Evolutionary conservation across 345 rosid genomes (phyloP).

Genomic region (Euphorbia pulcherrima): DNA sequence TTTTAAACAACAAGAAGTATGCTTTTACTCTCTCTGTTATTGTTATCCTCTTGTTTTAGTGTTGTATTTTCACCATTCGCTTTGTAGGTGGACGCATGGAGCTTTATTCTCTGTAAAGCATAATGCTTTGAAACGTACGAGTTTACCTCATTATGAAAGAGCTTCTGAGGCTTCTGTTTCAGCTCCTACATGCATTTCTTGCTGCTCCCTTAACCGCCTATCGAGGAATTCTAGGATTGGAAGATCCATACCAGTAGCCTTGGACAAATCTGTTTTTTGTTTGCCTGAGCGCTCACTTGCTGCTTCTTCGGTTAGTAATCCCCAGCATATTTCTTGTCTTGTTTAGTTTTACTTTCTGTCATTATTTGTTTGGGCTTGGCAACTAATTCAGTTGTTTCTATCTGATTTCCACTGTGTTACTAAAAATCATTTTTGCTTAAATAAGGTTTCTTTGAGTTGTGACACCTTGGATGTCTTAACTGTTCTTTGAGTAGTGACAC

Average conservation of each 20-base stretch:
- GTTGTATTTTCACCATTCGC: conserved; percentile 1
- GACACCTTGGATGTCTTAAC: background rate
- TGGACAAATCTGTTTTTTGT: conserved; percentile 56
- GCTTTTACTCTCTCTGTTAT: background rate
- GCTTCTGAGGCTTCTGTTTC: conserved; percentile 27
- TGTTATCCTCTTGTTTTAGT: background rate
- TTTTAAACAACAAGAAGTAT: conserved; percentile 2
- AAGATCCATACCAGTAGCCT: conserved; percentile 42
- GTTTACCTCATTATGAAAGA: conserved; percentile 29
- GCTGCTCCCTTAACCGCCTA: conserved; percentile 38
- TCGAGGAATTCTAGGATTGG: conserved; percentile 29
- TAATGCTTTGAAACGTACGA: conserved; percentile 29
- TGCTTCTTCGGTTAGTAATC: conserved; percentile 43
- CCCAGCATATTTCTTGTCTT: too few species aligned
- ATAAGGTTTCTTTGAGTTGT: too few species aligned
- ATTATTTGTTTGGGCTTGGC: too few species aligned
- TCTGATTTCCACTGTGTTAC: too few species aligned
- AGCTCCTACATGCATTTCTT: conserved; percentile 37
- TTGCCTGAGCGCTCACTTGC: conserved; percentile 35
- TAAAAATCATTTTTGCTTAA: too few species aligned
- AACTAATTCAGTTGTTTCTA: too few species aligned
- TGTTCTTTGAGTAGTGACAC: too few species aligned
- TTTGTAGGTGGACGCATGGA: conserved; percentile 38
- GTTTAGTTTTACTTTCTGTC: too few species aligned
- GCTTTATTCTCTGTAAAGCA: conserved; percentile 29